Conservation (phyloP, 179 eudicot species). For the Gypsophila paniculata region DNA sequence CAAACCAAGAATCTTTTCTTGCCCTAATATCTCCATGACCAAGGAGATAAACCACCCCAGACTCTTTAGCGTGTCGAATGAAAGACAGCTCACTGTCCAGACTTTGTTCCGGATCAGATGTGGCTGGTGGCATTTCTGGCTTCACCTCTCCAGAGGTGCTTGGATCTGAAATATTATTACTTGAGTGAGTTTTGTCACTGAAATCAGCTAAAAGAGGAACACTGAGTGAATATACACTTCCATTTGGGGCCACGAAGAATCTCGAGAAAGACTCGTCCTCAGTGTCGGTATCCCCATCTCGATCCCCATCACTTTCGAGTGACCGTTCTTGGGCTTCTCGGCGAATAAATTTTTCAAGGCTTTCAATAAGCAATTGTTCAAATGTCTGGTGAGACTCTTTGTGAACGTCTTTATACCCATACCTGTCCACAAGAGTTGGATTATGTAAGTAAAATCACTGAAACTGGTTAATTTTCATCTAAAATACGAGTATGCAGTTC, state of each 20-base stretch:
- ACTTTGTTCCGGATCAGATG: conserved; percentile 63
- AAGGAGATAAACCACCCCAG: conserved; percentile 93
- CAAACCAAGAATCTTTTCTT: conserved; percentile 87
- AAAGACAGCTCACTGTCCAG: conserved; percentile 86
- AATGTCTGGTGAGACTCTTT: conserved; percentile 81
- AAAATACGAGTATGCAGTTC: not conserved
- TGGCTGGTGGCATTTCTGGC: conserved; percentile 32
- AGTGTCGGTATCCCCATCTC: conserved; percentile 54
- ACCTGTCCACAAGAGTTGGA: conserved; percentile 44
- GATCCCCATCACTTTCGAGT: conserved; percentile 80
- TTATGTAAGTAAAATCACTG: not conserved
- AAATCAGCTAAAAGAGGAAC: conserved; percentile 66
- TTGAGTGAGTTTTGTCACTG: conserved; percentile 30
- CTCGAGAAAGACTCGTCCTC: conserved; percentile 49
- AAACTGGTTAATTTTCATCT: not conserved
- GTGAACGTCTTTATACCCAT: conserved; percentile 92
- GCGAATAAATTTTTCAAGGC: conserved; percentile 88
- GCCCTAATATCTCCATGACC: conserved; percentile 97
- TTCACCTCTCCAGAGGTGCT: conserved; percentile 50
- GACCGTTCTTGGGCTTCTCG: conserved; percentile 94
- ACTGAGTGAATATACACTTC: conserved; percentile 76
- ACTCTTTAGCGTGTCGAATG: conserved; percentile 75
- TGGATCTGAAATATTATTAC: conserved; percentile 37
- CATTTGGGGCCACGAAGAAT: conserved; percentile 69
- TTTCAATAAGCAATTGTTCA: conserved; percentile 84